Evolutionary conservation across 1,284 basidiomycete species (phyloP).

Genomic region (Ganoderma resinaceum): DNA sequence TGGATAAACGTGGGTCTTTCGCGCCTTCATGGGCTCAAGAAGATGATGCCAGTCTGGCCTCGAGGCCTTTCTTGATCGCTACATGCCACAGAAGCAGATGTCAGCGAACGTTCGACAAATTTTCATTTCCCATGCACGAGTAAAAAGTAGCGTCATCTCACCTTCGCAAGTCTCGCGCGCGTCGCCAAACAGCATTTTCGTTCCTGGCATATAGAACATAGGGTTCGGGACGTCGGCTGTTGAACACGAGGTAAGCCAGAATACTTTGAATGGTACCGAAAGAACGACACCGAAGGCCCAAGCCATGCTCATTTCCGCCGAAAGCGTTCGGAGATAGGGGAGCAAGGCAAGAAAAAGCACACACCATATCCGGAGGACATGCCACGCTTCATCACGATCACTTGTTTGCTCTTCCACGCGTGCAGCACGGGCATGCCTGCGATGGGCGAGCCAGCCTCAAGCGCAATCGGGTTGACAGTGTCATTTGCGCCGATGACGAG

Average conservation of each 20-base stretch:
- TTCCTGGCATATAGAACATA: constrained; percentile 88
- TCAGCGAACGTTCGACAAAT: constrained; percentile 1
- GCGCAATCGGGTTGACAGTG: constrained; percentile 87
- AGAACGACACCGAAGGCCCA: not conserved
- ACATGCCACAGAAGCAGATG: constrained; percentile 3
- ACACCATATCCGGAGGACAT: constrained; percentile 84
- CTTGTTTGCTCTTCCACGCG: constrained; percentile 91
- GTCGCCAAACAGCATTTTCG: constrained; percentile 90
- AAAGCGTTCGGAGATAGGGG: not conserved
- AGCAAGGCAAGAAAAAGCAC: constrained; percentile 26
- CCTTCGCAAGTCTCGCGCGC: constrained; percentile 88
- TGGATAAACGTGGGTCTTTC: not conserved
- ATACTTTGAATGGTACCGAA: not conserved
- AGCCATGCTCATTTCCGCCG: not conserved
- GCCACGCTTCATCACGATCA: constrained; percentile 89
- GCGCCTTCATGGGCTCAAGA: constrained; percentile 8
- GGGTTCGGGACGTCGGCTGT: constrained; percentile 87
- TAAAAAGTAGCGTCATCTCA: constrained; percentile 38
- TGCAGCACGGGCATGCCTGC: constrained; percentile 91
- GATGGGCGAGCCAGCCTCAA: constrained; percentile 86
- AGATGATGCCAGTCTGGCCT: constrained; percentile 24
- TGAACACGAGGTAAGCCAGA: constrained; percentile 2
- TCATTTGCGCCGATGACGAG: constrained; percentile 91
- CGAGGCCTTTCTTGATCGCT: constrained; percentile 39
- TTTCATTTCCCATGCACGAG: not conserved